Conservation (phyloP, 495 filamentous ascomycete species). For the Trichoderma erinaceum region DNA sequence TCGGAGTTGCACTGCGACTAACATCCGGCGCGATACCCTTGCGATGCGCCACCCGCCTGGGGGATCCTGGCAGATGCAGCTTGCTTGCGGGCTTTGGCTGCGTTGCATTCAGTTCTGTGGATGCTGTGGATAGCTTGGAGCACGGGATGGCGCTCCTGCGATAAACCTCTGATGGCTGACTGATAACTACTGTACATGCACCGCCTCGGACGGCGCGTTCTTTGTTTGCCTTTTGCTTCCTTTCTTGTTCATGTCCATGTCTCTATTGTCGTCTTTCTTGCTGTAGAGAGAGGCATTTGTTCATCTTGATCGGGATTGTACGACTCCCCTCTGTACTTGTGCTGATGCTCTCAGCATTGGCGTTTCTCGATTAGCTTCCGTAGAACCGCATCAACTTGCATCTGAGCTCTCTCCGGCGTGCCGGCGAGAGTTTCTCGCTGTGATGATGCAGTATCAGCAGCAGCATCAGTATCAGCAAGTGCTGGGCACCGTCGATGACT, state of each 20-base stretch:
- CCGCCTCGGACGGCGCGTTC: background rate
- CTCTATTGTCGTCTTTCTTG: background rate
- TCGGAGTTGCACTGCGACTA: background rate
- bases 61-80: constrained; percentile 8
- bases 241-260: background rate
- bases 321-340: background rate
- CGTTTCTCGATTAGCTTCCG: background rate
- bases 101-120: background rate
- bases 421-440: constrained; percentile 7
- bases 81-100: background rate
- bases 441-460: background rate
- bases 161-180: background rate
- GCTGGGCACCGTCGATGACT: background rate
- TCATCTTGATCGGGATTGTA: background rate
- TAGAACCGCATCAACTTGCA: background rate
- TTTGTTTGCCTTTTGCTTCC: background rate
- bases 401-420: background rate
- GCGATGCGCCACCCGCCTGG: background rate
- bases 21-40: background rate
- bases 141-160: constrained; percentile 6
- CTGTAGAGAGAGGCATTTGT: background rate
- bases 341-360: background rate
- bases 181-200: background rate
- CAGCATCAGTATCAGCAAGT: background rate
- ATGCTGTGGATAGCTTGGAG: constrained; percentile 1